Percentiles rank a stretch among this genome's conserved stretches.
phyloP scores from a whole-genome alignment of 2,329 filamentous ascomycete genomes.

The Cadophora sp. region DNA sequence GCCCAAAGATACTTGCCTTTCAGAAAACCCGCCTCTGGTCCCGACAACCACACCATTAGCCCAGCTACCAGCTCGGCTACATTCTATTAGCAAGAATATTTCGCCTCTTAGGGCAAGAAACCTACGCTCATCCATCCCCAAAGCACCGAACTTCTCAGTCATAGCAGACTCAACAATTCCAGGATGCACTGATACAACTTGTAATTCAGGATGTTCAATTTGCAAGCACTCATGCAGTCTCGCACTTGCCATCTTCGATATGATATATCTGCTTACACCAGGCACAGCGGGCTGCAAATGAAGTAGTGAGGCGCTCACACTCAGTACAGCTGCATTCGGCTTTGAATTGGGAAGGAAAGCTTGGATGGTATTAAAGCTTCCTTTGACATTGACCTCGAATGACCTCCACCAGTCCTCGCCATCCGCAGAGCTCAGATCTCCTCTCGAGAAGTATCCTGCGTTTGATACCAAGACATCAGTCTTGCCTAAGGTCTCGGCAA shows the following conservation, averaged over 20 bases:
- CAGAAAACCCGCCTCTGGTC: slow-evolving; percentile 51
- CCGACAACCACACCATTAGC: slow-evolving; percentile 10
- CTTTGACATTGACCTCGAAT: slow-evolving; percentile 26
- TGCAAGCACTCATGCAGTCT: slow-evolving; percentile 10
- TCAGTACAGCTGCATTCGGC: slow-evolving; percentile 16
- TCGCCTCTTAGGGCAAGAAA: not conserved
- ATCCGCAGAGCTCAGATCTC: not conserved
- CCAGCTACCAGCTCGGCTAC: slow-evolving; percentile 6
- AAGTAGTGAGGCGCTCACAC: slow-evolving; percentile 9
- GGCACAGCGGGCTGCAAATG: slow-evolving; percentile 7
- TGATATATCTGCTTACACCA: not conserved
- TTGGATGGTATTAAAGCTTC: slow-evolving; percentile 16
- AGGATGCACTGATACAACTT: slow-evolving; percentile 2
- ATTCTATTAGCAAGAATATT: not conserved
- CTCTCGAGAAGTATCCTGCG: slow-evolving; percentile 11
- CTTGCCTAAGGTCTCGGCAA: not conserved
- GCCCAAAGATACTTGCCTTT: slow-evolving; percentile 53
- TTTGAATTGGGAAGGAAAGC: slow-evolving; percentile 18
- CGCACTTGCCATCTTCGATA: not conserved
- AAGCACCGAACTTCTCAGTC: slow-evolving; percentile 27
- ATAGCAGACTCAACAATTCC: slow-evolving; percentile 3
- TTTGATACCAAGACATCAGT: slow-evolving; percentile 24
- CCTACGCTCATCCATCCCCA: slow-evolving; percentile 10
- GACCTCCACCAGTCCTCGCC: slow-evolving; percentile 13
- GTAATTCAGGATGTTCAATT: slow-evolving; percentile 11